Conservation (phyloP, 2,329 filamentous ascomycete species). For the Septoria linicola region DNA sequence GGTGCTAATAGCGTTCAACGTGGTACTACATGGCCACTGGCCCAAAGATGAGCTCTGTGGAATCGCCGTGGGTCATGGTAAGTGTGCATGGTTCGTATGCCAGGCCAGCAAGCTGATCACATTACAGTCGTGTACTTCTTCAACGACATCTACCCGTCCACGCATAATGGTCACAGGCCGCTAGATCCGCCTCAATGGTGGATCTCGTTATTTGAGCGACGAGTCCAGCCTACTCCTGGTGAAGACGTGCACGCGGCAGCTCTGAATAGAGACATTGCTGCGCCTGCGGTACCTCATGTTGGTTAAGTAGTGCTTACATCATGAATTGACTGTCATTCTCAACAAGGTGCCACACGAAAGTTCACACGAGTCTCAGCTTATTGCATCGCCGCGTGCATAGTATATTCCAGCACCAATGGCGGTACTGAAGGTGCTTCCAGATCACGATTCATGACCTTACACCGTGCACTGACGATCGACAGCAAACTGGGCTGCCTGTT, state of each 20-base stretch:
- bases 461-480: no score
- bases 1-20: constrained; percentile 89
- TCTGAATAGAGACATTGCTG: constrained; percentile 33
- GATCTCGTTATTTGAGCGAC: constrained; percentile 73
- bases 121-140: constrained; percentile 88
- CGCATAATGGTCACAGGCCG: constrained; percentile 80
- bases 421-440: no score
- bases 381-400: no score
- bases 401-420: no score
- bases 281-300: constrained; percentile 28
- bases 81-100: constrained; percentile 25
- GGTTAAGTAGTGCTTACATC: constrained; percentile 8
- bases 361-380: no score
- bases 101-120: constrained; percentile 7
- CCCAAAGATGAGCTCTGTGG: constrained; percentile 97
- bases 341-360: no score
- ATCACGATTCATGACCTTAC: no score
- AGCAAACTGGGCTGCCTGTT: no score
- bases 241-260: constrained; percentile 35
- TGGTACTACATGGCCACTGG: constrained; percentile 83
- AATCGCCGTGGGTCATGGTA: constrained; percentile 82
- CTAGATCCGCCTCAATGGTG: constrained; percentile 89
- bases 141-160: constrained; percentile 88
- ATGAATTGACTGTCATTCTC: constrained; percentile 18
- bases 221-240: constrained; percentile 28